Evolutionary conservation across 805 yeast species (phyloP).

Genomic region (Barnettozyma sp.): DNA sequence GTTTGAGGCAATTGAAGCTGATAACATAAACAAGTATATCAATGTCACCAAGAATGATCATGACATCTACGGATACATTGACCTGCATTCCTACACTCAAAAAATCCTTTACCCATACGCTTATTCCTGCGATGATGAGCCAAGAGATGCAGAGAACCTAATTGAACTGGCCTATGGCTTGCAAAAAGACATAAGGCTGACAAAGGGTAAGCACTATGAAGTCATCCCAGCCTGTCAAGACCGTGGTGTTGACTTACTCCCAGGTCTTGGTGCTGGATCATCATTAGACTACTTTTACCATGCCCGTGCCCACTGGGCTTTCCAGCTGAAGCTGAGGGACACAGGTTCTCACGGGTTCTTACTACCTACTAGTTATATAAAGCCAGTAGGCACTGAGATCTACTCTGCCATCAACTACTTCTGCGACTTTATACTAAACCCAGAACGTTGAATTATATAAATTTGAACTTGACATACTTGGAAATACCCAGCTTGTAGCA

Average conservation of each 20-base stretch:
- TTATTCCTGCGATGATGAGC: conserved; percentile 62
- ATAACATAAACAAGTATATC: conserved; percentile 40
- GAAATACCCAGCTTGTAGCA: too few species aligned
- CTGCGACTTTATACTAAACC: conserved; percentile 41
- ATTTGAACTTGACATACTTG: too few species aligned
- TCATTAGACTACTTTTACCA: conserved; percentile 82
- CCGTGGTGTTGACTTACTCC: conserved; percentile 63
- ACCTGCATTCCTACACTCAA: conserved; percentile 80
- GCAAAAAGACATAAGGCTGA: conserved; percentile 60
- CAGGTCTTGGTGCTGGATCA: conserved; percentile 74
- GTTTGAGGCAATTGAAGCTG: conserved; percentile 58
- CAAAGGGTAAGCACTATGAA: conserved; percentile 56
- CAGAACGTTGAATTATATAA: conserved; percentile 33
- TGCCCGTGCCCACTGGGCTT: conserved; percentile 76
- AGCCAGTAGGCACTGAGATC: conserved; percentile 72
- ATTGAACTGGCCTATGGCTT: conserved; percentile 77
- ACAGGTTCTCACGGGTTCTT: conserved; percentile 79
- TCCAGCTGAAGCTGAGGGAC: conserved; percentile 75
- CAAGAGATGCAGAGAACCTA: conserved; percentile 76
- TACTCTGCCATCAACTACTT: conserved; percentile 64
- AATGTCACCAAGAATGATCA: conserved; percentile 40
- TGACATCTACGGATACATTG: conserved; percentile 67
- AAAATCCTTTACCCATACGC: conserved; percentile 81
- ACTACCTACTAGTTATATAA: conserved; percentile 60
- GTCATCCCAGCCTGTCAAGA: conserved; percentile 78